Evolutionary conservation across 1,284 basidiomycete species (phyloP), one percentile per base, ranked within the genome.

Genomic region (Irpex sp.): DNA sequence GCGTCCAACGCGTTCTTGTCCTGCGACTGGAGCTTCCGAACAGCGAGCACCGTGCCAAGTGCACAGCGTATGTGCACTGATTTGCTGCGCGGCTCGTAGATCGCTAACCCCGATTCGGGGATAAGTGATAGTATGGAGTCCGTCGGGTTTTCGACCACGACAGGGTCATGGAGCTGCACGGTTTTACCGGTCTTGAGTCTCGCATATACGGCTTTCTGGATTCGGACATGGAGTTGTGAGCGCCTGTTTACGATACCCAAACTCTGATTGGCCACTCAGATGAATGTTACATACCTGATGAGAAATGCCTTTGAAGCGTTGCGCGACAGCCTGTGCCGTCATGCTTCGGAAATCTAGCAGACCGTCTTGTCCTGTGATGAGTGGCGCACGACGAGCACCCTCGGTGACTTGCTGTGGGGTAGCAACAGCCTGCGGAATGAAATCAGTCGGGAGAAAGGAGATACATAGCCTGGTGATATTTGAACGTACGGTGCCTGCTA

Each of bases 271-370:
- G 21, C 12, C 12, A 19, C 14, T 51, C n/a, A 19, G 12, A 58
- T 18, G n/a, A 39, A 35, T 52, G 67, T 7, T 35, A 21, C 73
- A 39, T 62, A 89, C 88, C 73, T 93, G 90, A 67, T 94, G 90
- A 10, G 80, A 80, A 49, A 94, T 83, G 0, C 84, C 93, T n/a
- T 86, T 79, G 68, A 88, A 80, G 6, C 84, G 75, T 39, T 83
- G 75, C 1, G 81, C 75, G 16, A 94, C 79, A n/a, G 76, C 72
- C 6, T 73, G 68, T 0, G 90, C 88, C 2, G 82, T 78, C 77
- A 85, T 83, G 1, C 69, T 73, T 0, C 63, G 55, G 71, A 91
- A 94, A 65, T 87, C 72, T 37, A 93, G 71, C 0, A 74, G 67
- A 0, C 87, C 80, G 57, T 85, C 82, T 8, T 75, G 70, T 12